Conservation (phyloP, 164 flowering plant species). For the Aristolochia californica region DNA sequence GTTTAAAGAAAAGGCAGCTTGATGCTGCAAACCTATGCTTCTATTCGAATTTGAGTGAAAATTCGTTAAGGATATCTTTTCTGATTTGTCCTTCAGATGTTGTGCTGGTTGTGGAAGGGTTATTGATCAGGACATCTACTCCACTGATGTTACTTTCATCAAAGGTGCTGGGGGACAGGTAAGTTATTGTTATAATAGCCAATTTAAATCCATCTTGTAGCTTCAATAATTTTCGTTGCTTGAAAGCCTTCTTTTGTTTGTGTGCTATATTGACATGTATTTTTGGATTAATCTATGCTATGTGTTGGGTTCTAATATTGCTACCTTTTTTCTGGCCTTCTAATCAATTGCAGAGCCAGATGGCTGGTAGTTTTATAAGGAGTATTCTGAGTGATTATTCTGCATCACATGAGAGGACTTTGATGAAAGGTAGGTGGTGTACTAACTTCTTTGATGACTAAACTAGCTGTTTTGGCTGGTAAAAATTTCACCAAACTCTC, state of each 20-base stretch:
- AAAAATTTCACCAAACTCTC: not conserved
- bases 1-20: not conserved
- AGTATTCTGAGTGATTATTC: constrained; percentile 6
- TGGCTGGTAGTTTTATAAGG: constrained; percentile 5
- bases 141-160: constrained; percentile 4
- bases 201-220: not conserved
- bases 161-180: constrained; percentile 9
- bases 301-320: not conserved
- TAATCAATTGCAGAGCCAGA: constrained; percentile 1
- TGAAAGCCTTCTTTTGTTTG: not conserved
- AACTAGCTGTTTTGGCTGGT: not conserved
- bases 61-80: not conserved
- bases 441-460: too few species aligned
- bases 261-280: not conserved
- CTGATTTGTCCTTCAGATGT: constrained; percentile 1
- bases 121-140: constrained; percentile 5
- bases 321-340: not conserved
- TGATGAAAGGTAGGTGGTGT: constrained; percentile 5
- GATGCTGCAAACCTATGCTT: not conserved
- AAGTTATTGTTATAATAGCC: not conserved
- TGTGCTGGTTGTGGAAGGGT: constrained; percentile 9
- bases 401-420: constrained; percentile 9
- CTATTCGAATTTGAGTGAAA: not conserved
- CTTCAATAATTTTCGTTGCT: not conserved
- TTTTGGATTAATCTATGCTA: not conserved